Conservation (phyloP, 257 asterid genomes). For the Lithospermum erythrorhizon region DNA sequence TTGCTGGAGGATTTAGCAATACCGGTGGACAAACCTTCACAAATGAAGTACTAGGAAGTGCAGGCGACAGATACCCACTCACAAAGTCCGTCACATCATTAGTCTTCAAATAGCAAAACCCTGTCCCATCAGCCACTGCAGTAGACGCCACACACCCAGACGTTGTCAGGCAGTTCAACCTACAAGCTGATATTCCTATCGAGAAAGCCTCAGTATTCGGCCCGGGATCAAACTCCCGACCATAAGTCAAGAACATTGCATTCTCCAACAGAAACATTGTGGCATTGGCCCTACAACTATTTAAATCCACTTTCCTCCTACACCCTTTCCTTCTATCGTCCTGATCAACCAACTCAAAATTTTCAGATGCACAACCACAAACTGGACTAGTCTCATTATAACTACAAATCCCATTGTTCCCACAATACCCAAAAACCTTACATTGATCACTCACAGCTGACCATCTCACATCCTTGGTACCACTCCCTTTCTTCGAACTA, state of each 20-base stretch:
- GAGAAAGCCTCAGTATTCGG: constrained; percentile 24
- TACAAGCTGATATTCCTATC: constrained; percentile 45
- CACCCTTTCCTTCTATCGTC: constrained; percentile 61
- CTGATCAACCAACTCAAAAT: constrained; percentile 44
- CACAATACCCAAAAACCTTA: constrained; percentile 70
- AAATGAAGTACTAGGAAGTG: constrained; percentile 71
- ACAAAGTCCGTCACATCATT: constrained; percentile 19
- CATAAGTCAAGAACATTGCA: constrained; percentile 50
- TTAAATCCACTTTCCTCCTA: constrained; percentile 51
- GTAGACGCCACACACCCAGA: constrained; percentile 51
- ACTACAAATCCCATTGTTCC: constrained; percentile 69
- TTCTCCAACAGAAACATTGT: constrained; percentile 54
- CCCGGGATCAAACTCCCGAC: constrained; percentile 22
- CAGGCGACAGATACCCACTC: constrained; percentile 60
- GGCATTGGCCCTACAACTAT: constrained; percentile 30
- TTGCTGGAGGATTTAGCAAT: constrained; percentile 36
- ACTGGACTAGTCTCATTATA: constrained; percentile 48
- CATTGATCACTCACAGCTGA: constrained; percentile 80
- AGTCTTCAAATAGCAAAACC: constrained; percentile 48
- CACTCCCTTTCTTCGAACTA: constrained; percentile 44
- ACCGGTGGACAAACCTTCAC: constrained; percentile 55
- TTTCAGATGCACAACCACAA: constrained; percentile 63
- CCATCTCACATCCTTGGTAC: constrained; percentile 39
- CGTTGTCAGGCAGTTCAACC: constrained; percentile 39
- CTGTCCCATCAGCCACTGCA: constrained; percentile 77